Percentiles rank a stretch among this genome's conserved stretches.
phyloP scores from a whole-genome alignment of 2,329 filamentous ascomycete genomes.

The Alternaria incomplexa region DNA sequence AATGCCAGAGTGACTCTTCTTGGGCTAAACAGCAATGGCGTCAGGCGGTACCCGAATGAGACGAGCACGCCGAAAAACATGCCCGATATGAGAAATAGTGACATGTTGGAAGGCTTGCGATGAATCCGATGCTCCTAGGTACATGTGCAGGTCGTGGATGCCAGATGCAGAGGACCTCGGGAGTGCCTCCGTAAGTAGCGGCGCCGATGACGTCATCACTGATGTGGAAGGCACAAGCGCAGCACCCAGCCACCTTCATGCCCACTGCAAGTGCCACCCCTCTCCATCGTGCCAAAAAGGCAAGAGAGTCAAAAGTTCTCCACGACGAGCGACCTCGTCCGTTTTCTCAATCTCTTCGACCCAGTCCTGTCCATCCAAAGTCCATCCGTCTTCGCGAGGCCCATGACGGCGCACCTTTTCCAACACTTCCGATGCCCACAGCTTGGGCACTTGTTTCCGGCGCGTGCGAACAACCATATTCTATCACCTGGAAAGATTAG shows the following conservation, averaged over 20 bases:
- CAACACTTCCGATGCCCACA: constrained; percentile 6
- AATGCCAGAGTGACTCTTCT: constrained; percentile 2
- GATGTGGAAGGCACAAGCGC: neutral
- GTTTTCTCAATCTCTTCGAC: neutral
- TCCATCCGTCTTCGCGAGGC: neutral
- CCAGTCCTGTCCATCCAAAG: constrained; percentile 1
- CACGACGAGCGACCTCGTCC: neutral
- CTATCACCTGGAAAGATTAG: neutral
- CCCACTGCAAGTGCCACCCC: neutral
- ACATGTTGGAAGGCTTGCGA: neutral
- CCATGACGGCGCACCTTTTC: constrained; percentile 1
- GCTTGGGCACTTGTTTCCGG: constrained; percentile 1
- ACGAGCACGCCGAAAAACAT: constrained; percentile 3
- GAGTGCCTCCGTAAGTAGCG: neutral
- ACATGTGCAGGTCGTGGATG: neutral
- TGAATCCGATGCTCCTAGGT: neutral
- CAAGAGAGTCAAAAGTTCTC: neutral
- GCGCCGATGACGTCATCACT: neutral
- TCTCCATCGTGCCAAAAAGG: neutral
- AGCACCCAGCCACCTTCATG: neutral
- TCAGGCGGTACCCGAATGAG: constrained; percentile 4
- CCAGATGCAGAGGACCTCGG: neutral
- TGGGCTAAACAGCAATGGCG: constrained; percentile 1
- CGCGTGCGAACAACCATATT: neutral
- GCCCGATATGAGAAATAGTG: neutral